phyloP scores from a whole-genome alignment of 1,139 yeast genomes.

The Tardiomyces digboiensis region DNA sequence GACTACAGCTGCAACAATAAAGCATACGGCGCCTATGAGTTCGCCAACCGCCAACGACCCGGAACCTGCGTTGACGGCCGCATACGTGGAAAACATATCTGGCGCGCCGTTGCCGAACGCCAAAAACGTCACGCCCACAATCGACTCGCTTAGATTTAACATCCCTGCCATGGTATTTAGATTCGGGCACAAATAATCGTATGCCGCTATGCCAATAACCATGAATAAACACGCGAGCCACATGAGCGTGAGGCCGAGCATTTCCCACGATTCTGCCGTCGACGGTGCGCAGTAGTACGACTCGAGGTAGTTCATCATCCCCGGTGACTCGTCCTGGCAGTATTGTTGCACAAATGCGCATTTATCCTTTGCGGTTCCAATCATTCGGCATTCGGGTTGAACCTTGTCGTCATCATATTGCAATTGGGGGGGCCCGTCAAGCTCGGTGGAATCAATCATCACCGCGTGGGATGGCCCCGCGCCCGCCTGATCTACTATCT shows the following conservation, averaged over 20 bases:
- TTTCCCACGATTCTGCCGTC: conserved; percentile 6
- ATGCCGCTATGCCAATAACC: conserved; percentile 63
- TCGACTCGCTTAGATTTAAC: conserved; percentile 59
- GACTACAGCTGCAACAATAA: conserved; percentile 64
- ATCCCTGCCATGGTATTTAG: conserved; percentile 49
- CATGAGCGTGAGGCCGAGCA: conserved; percentile 3
- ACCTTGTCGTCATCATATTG: background rate
- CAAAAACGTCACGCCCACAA: conserved; percentile 79
- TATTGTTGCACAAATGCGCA: conserved; percentile 24
- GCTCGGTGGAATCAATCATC: no score
- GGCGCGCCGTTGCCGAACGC: conserved; percentile 94
- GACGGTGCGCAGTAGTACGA: conserved; percentile 23
- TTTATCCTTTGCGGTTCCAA: conserved; percentile 16
- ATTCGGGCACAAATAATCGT: conserved; percentile 70
- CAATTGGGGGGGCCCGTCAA: no score
- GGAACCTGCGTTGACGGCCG: conserved; percentile 61
- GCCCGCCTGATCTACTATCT: no score
- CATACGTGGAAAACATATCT: conserved; percentile 76
- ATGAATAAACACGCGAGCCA: conserved; percentile 41
- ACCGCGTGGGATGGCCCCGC: no score
- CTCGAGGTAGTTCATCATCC: conserved; percentile 23
- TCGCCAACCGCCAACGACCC: conserved; percentile 82
- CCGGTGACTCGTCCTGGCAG: conserved; percentile 21
- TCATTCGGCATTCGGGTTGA: background rate
- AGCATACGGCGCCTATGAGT: conserved; percentile 74